phyloP scores from a whole-genome alignment of 2,329 filamentous ascomycete species.

The Fusarium praegraminearum region DNA sequence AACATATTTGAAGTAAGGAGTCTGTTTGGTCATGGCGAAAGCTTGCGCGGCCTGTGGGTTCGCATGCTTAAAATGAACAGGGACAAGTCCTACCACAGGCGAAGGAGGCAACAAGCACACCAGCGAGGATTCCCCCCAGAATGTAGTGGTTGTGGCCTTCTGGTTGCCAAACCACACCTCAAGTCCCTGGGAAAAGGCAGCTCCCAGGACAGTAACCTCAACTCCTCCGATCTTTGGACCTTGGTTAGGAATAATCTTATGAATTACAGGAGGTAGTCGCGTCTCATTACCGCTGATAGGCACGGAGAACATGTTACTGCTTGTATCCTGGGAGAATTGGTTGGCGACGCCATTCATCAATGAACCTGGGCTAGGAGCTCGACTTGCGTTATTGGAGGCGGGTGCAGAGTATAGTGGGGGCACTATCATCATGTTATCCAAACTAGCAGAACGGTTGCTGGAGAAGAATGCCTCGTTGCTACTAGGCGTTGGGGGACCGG shows the following conservation, averaged over 20 bases:
- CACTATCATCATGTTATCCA: constrained; percentile 73
- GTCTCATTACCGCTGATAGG: constrained; percentile 63
- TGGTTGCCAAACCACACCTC: constrained; percentile 85
- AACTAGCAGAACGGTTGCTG: constrained; percentile 69
- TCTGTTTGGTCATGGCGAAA: constrained; percentile 56
- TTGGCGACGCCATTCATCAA: constrained; percentile 60
- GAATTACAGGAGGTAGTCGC: constrained; percentile 70
- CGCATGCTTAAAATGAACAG: constrained; percentile 75
- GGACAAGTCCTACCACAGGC: constrained; percentile 73
- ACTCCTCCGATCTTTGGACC: constrained; percentile 86
- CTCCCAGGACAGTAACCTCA: constrained; percentile 87
- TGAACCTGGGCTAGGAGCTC: constrained; percentile 78
- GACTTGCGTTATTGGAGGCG: constrained; percentile 78
- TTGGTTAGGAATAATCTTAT: constrained; percentile 85
- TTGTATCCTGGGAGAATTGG: constrained; percentile 62
- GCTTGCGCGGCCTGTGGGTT: constrained; percentile 55
- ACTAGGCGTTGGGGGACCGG: constrained; percentile 74
- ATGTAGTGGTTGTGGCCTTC: constrained; percentile 77
- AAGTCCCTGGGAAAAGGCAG: constrained; percentile 79
- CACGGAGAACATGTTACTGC: constrained; percentile 63
- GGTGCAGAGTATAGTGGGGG: constrained; percentile 78
- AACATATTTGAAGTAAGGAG: constrained; percentile 76
- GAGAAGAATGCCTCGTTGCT: constrained; percentile 70
- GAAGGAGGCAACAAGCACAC: constrained; percentile 83
- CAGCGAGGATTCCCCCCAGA: constrained; percentile 82